A percentile compares a stretch with the other conserved stretches of the same genome.
Evolutionary conservation across 345 rosid species (phyloP).

Genomic region (Eucalyptus guilfoylei): DNA sequence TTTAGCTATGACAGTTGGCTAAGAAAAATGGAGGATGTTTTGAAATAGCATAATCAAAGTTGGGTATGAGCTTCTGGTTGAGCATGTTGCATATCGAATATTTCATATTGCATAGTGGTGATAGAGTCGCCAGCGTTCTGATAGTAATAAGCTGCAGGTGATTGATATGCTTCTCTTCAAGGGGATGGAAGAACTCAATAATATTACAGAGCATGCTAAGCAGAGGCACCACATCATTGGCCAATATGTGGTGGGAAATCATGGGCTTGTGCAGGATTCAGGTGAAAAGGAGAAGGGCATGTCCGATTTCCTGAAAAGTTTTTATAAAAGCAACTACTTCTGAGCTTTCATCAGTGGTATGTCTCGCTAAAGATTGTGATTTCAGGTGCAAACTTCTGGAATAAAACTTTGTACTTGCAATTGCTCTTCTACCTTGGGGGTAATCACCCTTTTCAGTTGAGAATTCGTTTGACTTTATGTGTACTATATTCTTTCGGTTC

Average conservation of each 20-base stretch:
- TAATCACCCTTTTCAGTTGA: neutral
- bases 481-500: neutral
- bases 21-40: neutral
- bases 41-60: neutral
- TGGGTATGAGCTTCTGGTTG: neutral
- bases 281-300: conserved; percentile 54
- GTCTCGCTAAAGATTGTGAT: neutral
- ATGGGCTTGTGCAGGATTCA: conserved; percentile 62
- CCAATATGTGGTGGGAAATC: conserved; percentile 62
- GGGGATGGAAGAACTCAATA: conserved; percentile 85
- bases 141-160: conserved; percentile 34
- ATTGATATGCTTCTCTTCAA: conserved; percentile 91
- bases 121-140: neutral
- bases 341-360: conserved; percentile 11
- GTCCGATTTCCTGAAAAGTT: conserved; percentile 79
- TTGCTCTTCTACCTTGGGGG: neutral
- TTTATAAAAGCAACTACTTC: conserved; percentile 80
- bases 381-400: neutral
- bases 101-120: neutral
- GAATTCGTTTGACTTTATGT: neutral
- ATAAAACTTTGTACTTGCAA: conserved; percentile 11
- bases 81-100: neutral
- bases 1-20: neutral
- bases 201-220: conserved; percentile 83
- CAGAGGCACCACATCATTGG: conserved; percentile 97